A percentile compares a stretch with the other conserved stretches of the same genome.
Evolutionary conservation across 352 stramenopile genomes (phyloP).

Genomic region (Pythium angustatum): DNA sequence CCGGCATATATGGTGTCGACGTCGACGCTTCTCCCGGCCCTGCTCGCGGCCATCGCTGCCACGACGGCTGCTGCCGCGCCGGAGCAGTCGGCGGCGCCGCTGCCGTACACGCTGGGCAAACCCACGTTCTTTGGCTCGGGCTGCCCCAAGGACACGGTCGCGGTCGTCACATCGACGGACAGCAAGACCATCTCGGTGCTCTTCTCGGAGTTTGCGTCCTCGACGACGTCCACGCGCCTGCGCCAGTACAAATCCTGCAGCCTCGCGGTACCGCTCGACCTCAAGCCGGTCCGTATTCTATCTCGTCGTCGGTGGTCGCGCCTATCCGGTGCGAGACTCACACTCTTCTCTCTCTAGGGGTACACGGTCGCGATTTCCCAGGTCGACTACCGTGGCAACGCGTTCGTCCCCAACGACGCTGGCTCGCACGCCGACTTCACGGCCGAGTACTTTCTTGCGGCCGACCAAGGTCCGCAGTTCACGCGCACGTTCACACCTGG

Average conservation of each 20-base stretch:
- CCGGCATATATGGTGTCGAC: conserved; percentile 7
- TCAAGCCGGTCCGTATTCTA: conserved; percentile 25
- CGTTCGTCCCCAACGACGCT: conserved; percentile 34
- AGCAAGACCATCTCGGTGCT: conserved; percentile 38
- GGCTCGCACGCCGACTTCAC: conserved; percentile 42
- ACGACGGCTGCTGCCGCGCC: background rate
- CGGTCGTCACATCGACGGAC: conserved; percentile 29
- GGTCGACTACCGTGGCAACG: conserved; percentile 50
- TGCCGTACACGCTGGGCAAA: conserved; percentile 23
- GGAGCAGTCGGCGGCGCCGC: background rate
- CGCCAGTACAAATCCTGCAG: conserved; percentile 41
- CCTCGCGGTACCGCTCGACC: conserved; percentile 44
- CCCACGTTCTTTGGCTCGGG: conserved; percentile 38
- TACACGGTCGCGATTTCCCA: conserved; percentile 32
- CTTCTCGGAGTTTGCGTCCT: conserved; percentile 35
- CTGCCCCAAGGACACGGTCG: conserved; percentile 32
- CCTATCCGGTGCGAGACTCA: too few relatives aligned
- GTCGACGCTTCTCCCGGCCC: background rate
- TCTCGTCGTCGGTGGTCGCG: too few relatives aligned
- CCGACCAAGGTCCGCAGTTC: conserved; percentile 33
- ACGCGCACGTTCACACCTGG: conserved; percentile 8
- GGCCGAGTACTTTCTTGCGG: conserved; percentile 56
- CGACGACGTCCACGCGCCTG: conserved; percentile 29
- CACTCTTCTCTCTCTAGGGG: background rate
- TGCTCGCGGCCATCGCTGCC: background rate